phyloP scores from a whole-genome alignment of 768 basidiomycete species.

The Serendipita sp. region DNA sequence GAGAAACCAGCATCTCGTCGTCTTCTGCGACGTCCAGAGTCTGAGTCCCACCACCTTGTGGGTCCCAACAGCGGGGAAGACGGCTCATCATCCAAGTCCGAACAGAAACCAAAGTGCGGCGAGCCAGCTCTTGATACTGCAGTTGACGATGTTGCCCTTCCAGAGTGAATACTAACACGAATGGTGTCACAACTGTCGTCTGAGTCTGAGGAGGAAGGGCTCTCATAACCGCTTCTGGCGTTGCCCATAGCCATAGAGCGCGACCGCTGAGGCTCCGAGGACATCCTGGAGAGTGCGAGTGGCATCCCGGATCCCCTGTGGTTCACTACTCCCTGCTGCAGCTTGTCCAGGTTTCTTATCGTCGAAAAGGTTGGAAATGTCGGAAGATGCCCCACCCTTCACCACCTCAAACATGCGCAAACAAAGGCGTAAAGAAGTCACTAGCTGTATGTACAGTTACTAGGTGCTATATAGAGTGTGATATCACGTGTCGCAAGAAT shows the following conservation, averaged over 20 bases:
- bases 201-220: neutral
- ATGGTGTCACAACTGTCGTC: conserved; percentile 4
- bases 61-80: conserved; percentile 28
- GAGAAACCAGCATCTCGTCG: conserved; percentile 28
- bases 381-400: too few relatives aligned
- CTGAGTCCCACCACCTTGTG: conserved; percentile 16
- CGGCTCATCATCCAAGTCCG: conserved; percentile 20
- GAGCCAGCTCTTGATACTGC: neutral
- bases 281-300: neutral
- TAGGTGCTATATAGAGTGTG: too few relatives aligned
- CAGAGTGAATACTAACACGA: neutral
- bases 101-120: conserved; percentile 8
- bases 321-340: neutral
- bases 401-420: too few relatives aligned
- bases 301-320: neutral
- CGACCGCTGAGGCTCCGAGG: conserved; percentile 4
- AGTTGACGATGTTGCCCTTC: neutral
- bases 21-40: conserved; percentile 27
- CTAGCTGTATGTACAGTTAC: too few relatives aligned
- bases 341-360: neutral
- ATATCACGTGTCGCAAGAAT: too few relatives aligned
- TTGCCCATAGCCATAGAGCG: neutral
- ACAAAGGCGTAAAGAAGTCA: too few relatives aligned
- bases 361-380: too few relatives aligned
- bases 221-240: neutral